phyloP scores from a whole-genome alignment of 805 yeast species.

The Candida insectorum region DNA sequence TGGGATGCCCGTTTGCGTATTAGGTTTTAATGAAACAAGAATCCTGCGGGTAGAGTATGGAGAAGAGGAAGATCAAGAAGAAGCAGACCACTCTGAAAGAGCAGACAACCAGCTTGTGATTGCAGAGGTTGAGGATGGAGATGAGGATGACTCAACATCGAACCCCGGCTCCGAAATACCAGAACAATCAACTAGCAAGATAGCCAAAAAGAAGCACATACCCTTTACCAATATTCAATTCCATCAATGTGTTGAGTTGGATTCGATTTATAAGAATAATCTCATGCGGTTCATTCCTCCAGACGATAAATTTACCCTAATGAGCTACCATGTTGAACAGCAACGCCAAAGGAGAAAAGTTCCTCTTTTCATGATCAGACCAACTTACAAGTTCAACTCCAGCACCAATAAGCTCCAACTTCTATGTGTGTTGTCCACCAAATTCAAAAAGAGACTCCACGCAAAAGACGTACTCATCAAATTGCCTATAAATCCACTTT shows the following conservation, averaged over 20 bases:
- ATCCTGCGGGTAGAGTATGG: constrained; percentile 23
- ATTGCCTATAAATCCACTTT: constrained; percentile 33
- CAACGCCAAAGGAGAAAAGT: constrained; percentile 31
- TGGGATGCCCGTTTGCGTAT: constrained; percentile 42
- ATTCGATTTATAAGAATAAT: constrained; percentile 63
- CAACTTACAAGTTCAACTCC: constrained; percentile 25
- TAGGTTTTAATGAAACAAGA: constrained; percentile 39
- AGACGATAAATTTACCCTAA: constrained; percentile 47
- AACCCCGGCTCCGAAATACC: background rate
- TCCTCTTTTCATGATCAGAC: constrained; percentile 45
- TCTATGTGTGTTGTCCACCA: constrained; percentile 31
- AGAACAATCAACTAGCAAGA: background rate
- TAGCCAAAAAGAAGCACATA: constrained; percentile 16
- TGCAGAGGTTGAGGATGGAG: constrained; percentile 9
- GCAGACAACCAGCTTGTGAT: constrained; percentile 6
- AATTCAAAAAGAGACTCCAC: constrained; percentile 32
- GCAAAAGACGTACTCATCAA: constrained; percentile 26
- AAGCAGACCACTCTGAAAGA: background rate
- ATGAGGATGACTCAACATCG: constrained; percentile 9
- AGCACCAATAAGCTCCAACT: constrained; percentile 26
- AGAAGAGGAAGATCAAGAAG: constrained; percentile 4
- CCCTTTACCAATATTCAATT: constrained; percentile 40
- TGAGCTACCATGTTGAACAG: constrained; percentile 41
- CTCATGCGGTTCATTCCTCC: constrained; percentile 83
- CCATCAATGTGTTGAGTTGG: constrained; percentile 71